Percentiles rank a stretch among this genome's conserved stretches.
Evolutionary conservation across 495 filamentous ascomycete genomes (phyloP).

Genomic region (Neurospora hispaniola): DNA sequence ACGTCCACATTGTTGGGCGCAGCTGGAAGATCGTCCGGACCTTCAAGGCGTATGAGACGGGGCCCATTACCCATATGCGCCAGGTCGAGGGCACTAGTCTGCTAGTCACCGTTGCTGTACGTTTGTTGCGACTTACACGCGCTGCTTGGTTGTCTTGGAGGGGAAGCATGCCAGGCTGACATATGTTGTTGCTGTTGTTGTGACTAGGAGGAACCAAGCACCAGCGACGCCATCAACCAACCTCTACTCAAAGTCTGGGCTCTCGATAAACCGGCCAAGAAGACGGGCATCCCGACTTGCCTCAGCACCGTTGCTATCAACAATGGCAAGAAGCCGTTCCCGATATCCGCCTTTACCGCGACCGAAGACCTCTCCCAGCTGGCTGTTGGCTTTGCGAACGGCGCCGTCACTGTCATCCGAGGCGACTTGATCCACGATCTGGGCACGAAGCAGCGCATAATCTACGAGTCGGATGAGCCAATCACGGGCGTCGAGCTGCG

Average conservation of each 20-base stretch:
- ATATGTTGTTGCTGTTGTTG: neutral
- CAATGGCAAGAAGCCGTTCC: slow-evolving; percentile 88
- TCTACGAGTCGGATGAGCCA: slow-evolving; percentile 94
- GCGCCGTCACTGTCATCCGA: slow-evolving; percentile 83
- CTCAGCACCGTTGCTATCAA: slow-evolving; percentile 74
- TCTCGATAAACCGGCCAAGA: slow-evolving; percentile 87
- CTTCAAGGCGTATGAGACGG: slow-evolving; percentile 73
- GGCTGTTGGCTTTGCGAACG: slow-evolving; percentile 91
- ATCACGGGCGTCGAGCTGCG: slow-evolving; percentile 81
- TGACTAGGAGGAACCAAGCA: slow-evolving; percentile 61
- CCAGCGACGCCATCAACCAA: slow-evolving; percentile 36
- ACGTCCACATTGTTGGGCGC: slow-evolving; percentile 74
- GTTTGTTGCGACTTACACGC: neutral
- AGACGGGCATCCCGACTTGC: slow-evolving; percentile 78
- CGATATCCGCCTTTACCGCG: slow-evolving; percentile 81
- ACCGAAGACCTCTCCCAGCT: slow-evolving; percentile 82
- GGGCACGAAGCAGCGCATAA: slow-evolving; percentile 89
- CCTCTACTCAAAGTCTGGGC: slow-evolving; percentile 93
- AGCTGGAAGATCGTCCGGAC: slow-evolving; percentile 77
- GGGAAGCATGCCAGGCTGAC: neutral
- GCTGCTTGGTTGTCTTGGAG: neutral
- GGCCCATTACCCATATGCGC: slow-evolving; percentile 85
- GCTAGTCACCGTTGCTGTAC: slow-evolving; percentile 67
- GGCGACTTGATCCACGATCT: slow-evolving; percentile 93
- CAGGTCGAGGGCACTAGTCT: slow-evolving; percentile 82